Evolutionary conservation across 306 rosid species (phyloP).

Genomic region (Luffa acutangula): DNA sequence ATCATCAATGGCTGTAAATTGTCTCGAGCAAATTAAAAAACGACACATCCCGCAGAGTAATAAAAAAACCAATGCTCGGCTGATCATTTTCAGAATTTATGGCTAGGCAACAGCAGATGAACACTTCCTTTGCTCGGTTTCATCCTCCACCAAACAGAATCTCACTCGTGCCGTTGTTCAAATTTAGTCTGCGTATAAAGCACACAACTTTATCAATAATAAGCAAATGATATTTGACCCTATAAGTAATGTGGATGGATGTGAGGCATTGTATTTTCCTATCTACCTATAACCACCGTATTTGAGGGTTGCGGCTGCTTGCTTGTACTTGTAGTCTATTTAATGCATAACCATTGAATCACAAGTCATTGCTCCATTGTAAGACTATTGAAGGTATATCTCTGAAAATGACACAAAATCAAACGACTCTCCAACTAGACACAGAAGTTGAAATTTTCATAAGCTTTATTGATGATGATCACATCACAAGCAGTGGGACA

Average conservation of each 20-base stretch:
- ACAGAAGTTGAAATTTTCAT: background rate
- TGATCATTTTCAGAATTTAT: background rate
- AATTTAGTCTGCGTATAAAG: background rate
- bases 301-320: background rate
- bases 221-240: background rate
- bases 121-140: background rate
- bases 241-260: background rate
- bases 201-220: background rate
- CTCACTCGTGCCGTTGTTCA: background rate
- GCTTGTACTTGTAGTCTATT: background rate
- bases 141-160: background rate
- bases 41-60: background rate
- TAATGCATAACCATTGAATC: background rate
- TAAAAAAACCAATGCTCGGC: background rate
- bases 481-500: background rate
- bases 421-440: background rate
- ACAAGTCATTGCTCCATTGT: background rate
- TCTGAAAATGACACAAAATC: background rate
- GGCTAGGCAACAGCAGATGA: background rate
- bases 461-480: background rate
- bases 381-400: background rate
- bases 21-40: background rate
- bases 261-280: background rate
- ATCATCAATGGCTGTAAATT: background rate
- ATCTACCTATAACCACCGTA: background rate